These are phyloP conservation scores for Dactylellina sp. DNA, from an alignment of 2,329 filamentous ascomycete species.

Conservation along the genomic window DNA sequence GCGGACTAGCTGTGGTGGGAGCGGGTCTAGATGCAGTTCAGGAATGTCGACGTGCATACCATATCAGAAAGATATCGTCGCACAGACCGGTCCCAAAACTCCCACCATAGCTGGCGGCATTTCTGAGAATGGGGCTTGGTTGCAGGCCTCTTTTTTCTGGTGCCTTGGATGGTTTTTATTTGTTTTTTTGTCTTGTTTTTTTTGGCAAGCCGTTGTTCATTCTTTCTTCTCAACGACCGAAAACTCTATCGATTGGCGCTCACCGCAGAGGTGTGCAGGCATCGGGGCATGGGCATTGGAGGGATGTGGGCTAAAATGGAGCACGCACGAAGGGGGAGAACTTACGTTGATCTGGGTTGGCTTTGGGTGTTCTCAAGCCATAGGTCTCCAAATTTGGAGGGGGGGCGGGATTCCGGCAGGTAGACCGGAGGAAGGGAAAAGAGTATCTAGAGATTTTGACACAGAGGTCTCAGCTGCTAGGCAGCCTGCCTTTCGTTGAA, in stretches of 20 bases:
- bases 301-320: not conserved
- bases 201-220: not conserved
- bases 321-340: too few relatives aligned
- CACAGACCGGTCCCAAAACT: constrained; percentile 44
- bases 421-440: not conserved
- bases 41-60: constrained; percentile 55
- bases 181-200: not conserved
- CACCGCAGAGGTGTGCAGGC: too few relatives aligned
- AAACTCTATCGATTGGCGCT: constrained; percentile 31
- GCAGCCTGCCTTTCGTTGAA: constrained; percentile 35
- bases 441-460: constrained; percentile 1
- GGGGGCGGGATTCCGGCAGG: constrained; percentile 19
- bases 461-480: constrained; percentile 44
- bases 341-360: constrained; percentile 15
- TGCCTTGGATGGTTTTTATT: too few relatives aligned
- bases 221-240: constrained; percentile 18
- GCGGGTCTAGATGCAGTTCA: constrained; percentile 56
- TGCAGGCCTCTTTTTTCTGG: constrained; percentile 16
- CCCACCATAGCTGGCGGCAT: constrained; percentile 39
- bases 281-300: constrained; percentile 11
- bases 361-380: constrained; percentile 17
- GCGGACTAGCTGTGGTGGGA: constrained; percentile 18
- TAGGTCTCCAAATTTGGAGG: constrained; percentile 4
- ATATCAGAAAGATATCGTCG: constrained; percentile 27
- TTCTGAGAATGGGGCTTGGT: constrained; percentile 50